Base-by-base conservation (phyloP, 768 basidiomycete species). In the Mycena albidolilacea region DNA sequence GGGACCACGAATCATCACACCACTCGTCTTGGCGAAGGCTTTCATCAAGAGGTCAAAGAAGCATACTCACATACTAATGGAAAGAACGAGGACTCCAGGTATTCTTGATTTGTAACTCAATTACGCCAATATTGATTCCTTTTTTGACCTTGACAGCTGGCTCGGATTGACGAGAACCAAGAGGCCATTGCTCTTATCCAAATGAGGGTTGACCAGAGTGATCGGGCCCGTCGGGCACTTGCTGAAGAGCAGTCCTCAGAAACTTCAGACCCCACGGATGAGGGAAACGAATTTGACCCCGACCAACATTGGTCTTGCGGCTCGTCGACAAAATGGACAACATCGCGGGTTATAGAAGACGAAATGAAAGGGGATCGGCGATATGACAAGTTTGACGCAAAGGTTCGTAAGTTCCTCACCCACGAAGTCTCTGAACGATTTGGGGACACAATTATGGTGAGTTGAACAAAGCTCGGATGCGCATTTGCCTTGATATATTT, bases 391-490 rank as follows among this genome's bases (percentile, higher is more conserved):
- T 64, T 64, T 21, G 50, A 64, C 15, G 15, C 35, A n/a, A 50
- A 44, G 64, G 3, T 64, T 39, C 48, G 64, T 23, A 64, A 39
- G 15, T 54, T 64, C 37, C 52, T 66, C 9, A 39, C 64, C 7
- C 37, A 54, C n/a, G 52, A 55, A 30, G 30, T 46, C 7, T n/a
- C 52, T 37, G 64, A 43, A 38, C 37, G 15, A 10, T 66, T 66
- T 21, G 64, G 64, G 39, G 64, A 66, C 38, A 66, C 64, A n/a
- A 55, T 66, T 54, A 54, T 46, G 50, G 64, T 66, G 38, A 54
- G 64, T 55, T 48, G 46, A 48, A 48, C 46, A 48, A 48, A 48
- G 17, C 46, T 12, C 46, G 17, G 46, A 48, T 48, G 46, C 17
- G 46, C 46, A 48, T 48, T 48, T 48, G 15, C 46, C 46, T 48